Percentiles rank a stretch among this genome's conserved stretches.
Conservation (phyloP, 2,329 filamentous ascomycete species). For the Verruconis gallopava region DNA sequence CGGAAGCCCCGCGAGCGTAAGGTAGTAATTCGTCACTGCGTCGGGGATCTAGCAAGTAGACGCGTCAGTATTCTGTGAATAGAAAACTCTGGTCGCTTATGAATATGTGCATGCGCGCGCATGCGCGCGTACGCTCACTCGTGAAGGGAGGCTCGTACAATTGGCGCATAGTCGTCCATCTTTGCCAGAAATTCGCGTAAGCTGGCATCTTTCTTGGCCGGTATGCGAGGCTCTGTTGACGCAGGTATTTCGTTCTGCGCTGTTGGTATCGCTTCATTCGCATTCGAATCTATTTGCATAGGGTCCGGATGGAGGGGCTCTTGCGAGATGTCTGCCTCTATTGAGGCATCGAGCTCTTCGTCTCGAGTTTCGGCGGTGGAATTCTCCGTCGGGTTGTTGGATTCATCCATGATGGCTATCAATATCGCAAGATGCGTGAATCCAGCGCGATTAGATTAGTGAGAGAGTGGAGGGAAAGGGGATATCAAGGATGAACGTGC, state of each 20-base stretch:
- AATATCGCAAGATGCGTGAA: neutral
- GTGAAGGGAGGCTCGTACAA: constrained; percentile 45
- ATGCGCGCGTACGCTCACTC: neutral
- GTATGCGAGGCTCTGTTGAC: constrained; percentile 45
- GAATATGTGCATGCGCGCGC: neutral
- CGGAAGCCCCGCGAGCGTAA: constrained; percentile 87
- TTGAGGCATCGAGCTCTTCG: constrained; percentile 2
- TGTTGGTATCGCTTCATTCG: neutral
- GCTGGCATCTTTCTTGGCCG: constrained; percentile 80
- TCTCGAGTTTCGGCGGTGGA: neutral
- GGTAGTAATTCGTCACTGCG: constrained; percentile 94
- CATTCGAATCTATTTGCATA: constrained; percentile 25
- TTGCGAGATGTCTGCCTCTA: constrained; percentile 7
- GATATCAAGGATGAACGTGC: neutral
- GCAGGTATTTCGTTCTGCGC: neutral
- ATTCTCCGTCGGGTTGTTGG: neutral
- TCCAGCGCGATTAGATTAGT: neutral
- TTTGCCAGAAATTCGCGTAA: constrained; percentile 85
- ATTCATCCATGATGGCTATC: constrained; percentile 4
- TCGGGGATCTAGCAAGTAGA: constrained; percentile 65
- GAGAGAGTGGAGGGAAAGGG: neutral
- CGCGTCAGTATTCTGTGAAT: neutral
- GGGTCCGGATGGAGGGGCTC: constrained; percentile 21
- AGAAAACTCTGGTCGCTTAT: no score
- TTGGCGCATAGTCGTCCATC: constrained; percentile 97